Evolutionary conservation across 2,329 filamentous ascomycete genomes (phyloP).

Genomic region (Cladophialophora exuberans): DNA sequence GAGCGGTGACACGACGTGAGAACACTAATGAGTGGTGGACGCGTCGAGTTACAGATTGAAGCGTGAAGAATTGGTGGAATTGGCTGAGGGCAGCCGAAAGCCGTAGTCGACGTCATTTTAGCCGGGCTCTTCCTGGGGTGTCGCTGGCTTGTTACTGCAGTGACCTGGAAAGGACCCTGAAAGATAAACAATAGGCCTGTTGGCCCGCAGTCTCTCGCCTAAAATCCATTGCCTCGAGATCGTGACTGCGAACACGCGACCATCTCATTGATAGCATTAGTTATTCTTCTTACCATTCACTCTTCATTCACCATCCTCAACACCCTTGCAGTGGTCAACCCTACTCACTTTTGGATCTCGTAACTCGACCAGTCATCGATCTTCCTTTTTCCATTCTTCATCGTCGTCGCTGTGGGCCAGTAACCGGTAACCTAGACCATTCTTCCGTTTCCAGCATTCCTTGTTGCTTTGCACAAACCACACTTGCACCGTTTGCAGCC

Average conservation of each 20-base stretch:
- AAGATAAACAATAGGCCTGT: conserved; percentile 10
- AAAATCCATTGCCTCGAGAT: neutral
- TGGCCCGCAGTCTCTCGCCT: neutral
- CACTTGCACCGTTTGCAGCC: conserved; percentile 21
- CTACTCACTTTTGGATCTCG: neutral
- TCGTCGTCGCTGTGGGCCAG: neutral
- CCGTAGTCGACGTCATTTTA: conserved; percentile 11
- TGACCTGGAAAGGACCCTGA: conserved; percentile 1
- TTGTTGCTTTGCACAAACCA: neutral
- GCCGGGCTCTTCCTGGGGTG: neutral
- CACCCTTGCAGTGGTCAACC: conserved; percentile 1
- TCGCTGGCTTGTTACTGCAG: conserved; percentile 15
- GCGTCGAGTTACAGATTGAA: conserved; percentile 6
- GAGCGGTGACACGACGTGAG: too few species aligned
- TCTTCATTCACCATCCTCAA: neutral
- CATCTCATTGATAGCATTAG: too few species aligned
- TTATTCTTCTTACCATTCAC: too few species aligned
- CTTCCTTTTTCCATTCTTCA: neutral
- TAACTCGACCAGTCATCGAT: neutral
- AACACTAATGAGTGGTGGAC: neutral
- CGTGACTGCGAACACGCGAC: neutral
- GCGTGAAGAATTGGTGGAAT: neutral
- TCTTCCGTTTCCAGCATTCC: conserved; percentile 33
- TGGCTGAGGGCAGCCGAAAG: conserved; percentile 1
- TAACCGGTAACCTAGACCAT: conserved; percentile 22